Base-by-base conservation (phyloP, 768 basidiomycete species). In the Pulveroboletus sp. region DNA sequence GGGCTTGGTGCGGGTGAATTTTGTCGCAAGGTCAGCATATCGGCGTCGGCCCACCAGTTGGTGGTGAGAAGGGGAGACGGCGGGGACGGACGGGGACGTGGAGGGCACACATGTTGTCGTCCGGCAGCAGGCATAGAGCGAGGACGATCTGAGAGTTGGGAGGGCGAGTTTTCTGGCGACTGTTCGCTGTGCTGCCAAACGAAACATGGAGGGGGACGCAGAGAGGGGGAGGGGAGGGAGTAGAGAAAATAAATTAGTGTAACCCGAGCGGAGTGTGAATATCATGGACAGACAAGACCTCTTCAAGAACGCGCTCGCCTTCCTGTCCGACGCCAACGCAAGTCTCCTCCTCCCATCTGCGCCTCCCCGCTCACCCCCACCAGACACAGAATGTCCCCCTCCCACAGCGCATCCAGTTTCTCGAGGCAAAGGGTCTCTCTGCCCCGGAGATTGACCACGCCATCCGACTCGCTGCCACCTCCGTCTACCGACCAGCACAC, bases 401-500 rank as follows among this genome's bases (percentile, higher is more conserved):
- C 27, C 76, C 87, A 1, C 90, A 95, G 65, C 82, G 89, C 45
- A 79, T 98, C 40, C 86, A 90, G 55, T 99, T 98, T 72, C 79
- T 99, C n/a, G 87, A 96, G 61, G 86, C 91, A 6, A 97, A 98
- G 68, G 96, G 96, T 2, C 74, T 99, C 31, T 85, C 83, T 0
- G 75, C 77, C 6, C 68, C 74, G 14, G 95, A 99, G 71, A 93
- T 98, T 53, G 90, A 96, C 65, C 73, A 82, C 28, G 93, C 92
- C 1, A 67, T 97, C 63, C 78, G 78, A 51, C 85, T 84, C 63
- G 78, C 21, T 21, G 21, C 21, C 21, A 21, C 2, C 21, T 21
- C 49, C 50, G 45, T 12, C 15, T 35, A 35, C 35, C 62, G 18
- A 3, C 70, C 75, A 17, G 69, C 74, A 54, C 65, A 70, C 21